phyloP scores from a whole-genome alignment of 2,329 filamentous ascomycete species.

The Endoconidiophora laricicola region DNA sequence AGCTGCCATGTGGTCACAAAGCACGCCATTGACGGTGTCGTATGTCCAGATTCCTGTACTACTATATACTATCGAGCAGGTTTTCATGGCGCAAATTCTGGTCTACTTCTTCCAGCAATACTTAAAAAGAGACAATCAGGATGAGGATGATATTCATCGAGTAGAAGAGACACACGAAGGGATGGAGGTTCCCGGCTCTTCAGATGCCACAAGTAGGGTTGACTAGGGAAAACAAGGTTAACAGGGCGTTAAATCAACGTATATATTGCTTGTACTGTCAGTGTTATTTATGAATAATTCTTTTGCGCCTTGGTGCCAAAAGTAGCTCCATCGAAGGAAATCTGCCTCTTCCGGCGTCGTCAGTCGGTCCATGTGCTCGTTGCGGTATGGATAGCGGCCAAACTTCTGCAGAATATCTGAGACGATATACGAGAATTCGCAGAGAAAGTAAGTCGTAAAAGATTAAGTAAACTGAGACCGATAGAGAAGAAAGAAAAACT shows the following conservation, averaged over 20 bases:
- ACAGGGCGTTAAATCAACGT: background rate
- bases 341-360: constrained; percentile 31
- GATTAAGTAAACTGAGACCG: too few relatives aligned
- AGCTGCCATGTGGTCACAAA: constrained; percentile 47
- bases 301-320: constrained; percentile 17
- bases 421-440: too few relatives aligned
- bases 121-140: constrained; percentile 17
- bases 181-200: background rate
- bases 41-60: constrained; percentile 48
- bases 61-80: constrained; percentile 43
- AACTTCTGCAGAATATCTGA: constrained; percentile 21
- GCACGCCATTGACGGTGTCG: constrained; percentile 35
- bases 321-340: constrained; percentile 30
- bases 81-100: constrained; percentile 29
- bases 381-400: constrained; percentile 43
- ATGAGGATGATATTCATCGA: constrained; percentile 2
- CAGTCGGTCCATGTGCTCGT: constrained; percentile 31
- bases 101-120: constrained; percentile 33
- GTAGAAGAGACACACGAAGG: constrained; percentile 14
- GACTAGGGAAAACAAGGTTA: background rate
- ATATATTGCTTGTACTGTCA: constrained; percentile 1
- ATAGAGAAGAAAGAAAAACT: too few relatives aligned
- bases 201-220: background rate
- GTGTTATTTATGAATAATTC: background rate
- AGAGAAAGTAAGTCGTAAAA: too few relatives aligned